Percentiles rank a stretch among this genome's conserved stretches.
phyloP scores from a whole-genome alignment of 2,329 filamentous ascomycete species.

The Dactylellina sp. region DNA sequence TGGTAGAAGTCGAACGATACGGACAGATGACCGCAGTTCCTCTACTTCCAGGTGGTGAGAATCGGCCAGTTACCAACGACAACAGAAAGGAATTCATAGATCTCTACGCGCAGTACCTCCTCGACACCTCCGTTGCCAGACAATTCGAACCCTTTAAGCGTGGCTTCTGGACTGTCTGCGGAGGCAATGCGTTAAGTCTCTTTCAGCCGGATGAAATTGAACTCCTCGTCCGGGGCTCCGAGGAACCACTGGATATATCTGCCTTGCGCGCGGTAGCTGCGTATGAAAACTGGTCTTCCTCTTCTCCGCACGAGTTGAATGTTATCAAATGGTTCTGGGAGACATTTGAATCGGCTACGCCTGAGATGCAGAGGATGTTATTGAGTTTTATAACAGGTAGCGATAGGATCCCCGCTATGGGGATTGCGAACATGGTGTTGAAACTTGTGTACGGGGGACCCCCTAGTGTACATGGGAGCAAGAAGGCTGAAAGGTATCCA shows the following conservation, averaged over 20 bases:
- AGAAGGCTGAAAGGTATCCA: constrained; percentile 80
- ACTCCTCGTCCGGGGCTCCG: constrained; percentile 83
- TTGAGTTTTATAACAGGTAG: constrained; percentile 90
- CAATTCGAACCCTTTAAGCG: constrained; percentile 95
- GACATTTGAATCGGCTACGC: constrained; percentile 75
- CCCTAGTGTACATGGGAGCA: constrained; percentile 60
- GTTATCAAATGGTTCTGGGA: constrained; percentile 91
- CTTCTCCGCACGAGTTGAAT: constrained; percentile 65
- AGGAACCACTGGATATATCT: constrained; percentile 82
- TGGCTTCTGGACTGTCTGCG: constrained; percentile 92
- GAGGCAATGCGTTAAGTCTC: constrained; percentile 85
- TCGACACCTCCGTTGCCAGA: constrained; percentile 80
- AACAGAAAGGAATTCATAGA: constrained; percentile 90
- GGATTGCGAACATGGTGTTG: constrained; percentile 81
- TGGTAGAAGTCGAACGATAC: constrained; percentile 80
- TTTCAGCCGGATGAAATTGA: constrained; percentile 91
- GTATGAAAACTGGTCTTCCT: constrained; percentile 81
- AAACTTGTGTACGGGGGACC: constrained; percentile 78
- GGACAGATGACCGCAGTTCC: constrained; percentile 75
- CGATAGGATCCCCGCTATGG: constrained; percentile 89
- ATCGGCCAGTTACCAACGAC: constrained; percentile 80
- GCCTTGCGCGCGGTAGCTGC: constrained; percentile 80
- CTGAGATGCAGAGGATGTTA: constrained; percentile 79
- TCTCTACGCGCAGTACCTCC: constrained; percentile 80
- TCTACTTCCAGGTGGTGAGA: constrained; percentile 79